Evolutionary conservation across 2,329 filamentous ascomycete species (phyloP).

Genomic region (Apiospora aurea): DNA sequence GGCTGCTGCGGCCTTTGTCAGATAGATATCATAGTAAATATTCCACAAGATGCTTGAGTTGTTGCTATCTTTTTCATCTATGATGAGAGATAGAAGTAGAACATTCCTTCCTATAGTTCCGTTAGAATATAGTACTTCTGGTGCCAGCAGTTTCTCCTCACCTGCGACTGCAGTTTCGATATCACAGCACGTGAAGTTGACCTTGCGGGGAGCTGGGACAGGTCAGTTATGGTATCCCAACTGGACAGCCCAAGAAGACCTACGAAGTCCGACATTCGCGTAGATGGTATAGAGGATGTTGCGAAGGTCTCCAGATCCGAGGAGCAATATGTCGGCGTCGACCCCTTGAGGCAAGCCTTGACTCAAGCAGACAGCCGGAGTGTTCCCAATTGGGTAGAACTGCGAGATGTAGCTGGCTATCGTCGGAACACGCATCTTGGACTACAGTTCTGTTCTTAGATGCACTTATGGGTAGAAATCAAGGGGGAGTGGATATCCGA

Average conservation of each 20-base stretch:
- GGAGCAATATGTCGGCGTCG: constrained; percentile 57
- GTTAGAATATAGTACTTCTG: constrained; percentile 21
- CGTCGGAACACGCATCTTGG: constrained; percentile 21
- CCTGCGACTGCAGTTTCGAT: constrained; percentile 57
- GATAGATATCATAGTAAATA: constrained; percentile 60
- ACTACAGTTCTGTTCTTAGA: neutral
- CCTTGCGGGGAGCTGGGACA: constrained; percentile 44
- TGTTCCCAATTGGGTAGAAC: constrained; percentile 53
- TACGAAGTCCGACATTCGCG: constrained; percentile 47
- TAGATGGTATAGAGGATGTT: constrained; percentile 63
- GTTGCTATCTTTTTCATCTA: constrained; percentile 46
- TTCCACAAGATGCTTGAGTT: constrained; percentile 53
- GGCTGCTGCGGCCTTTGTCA: constrained; percentile 47
- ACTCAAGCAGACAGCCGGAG: constrained; percentile 58
- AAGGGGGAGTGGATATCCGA: neutral
- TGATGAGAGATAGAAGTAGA: constrained; percentile 57
- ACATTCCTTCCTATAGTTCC: constrained; percentile 58
- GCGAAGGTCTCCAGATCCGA: constrained; percentile 64
- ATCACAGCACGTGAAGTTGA: constrained; percentile 67
- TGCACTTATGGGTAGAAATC: neutral
- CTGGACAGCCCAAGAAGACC: constrained; percentile 29
- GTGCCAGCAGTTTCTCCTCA: constrained; percentile 37
- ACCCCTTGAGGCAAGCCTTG: constrained; percentile 55
- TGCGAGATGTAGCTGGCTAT: constrained; percentile 23
- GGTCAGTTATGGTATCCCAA: constrained; percentile 34